Base-by-base conservation (phyloP, 257 asterid genomes). In the Echites panduratus region DNA sequence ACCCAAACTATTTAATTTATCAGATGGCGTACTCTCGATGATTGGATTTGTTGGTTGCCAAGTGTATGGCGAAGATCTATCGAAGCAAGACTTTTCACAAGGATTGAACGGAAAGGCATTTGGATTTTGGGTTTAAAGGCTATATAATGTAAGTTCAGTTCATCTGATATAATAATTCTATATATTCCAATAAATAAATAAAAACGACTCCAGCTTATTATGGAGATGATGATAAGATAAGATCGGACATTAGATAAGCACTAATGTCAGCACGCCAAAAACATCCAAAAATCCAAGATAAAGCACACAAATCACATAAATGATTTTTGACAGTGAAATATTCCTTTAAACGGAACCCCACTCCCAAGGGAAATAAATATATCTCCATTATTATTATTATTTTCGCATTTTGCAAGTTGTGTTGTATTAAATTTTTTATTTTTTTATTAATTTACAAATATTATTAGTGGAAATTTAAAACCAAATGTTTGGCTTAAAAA, bases 231-330 rank as follows among this genome's bases (percentile, higher is more conserved):
- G 76, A 73, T 44, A 76, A 49, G 88, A 85, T 82, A 80, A 85
- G 89, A 78, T 53, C 45, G 70, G 76, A 40, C 14, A 47, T 19
- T 53, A 10, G 87, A 82, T 85, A 87, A 85, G 84, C 78, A 76
- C 80, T 71, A 65, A 77, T 73, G 87, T 77, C 81, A 82, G 71
- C 87, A 72, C 27, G 19, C 70, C 43, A 1, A 1, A 35, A 52
- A 50, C 32, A 50, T 52, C 49, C 59, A n/a, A n/a, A n/a, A n/a
- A n/a, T n/a, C n/a, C n/a, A n/a, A n/a, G n/a, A n/a, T n/a, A n/a
- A n/a, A n/a, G n/a, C n/a, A n/a, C n/a, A n/a, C 47, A 10, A 20
- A 20, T 27, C 27, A 16, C 10, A n/a, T n/a, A 20, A 40, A 58
- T 20, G 24, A 32, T 62, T 9, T 22, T n/a, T 24, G 32, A 56